These are phyloP conservation scores for Pestalotiopsis sp. DNA, from an alignment of 2,329 filamentous ascomycete species.

Conservation along the genomic window DNA sequence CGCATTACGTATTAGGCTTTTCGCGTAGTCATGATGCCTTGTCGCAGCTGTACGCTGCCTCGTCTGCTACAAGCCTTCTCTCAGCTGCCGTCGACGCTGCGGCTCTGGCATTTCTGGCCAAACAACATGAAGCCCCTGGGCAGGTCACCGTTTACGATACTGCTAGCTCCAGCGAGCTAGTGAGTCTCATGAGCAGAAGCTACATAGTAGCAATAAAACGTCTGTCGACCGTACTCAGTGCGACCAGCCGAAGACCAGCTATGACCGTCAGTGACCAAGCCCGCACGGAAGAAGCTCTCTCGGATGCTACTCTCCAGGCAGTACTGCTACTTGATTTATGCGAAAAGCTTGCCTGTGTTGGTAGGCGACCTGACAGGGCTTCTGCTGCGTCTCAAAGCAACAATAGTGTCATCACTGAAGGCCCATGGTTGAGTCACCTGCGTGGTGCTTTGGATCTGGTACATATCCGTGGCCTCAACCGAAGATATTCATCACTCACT, in stretches of 20 bases:
- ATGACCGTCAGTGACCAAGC: neutral
- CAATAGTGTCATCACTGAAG: neutral
- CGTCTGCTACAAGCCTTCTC: slow-evolving; percentile 17
- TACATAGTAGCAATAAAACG: slow-evolving; percentile 17
- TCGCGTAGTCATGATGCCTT: slow-evolving; percentile 24
- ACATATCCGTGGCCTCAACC: slow-evolving; percentile 15
- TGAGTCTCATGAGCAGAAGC: slow-evolving; percentile 4
- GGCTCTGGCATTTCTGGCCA: slow-evolving; percentile 24
- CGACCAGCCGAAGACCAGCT: neutral
- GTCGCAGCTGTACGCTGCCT: slow-evolving; percentile 17
- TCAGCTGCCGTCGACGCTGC: slow-evolving; percentile 26
- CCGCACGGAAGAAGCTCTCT: neutral
- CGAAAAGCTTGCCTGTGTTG: slow-evolving; percentile 24
- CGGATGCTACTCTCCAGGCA: slow-evolving; percentile 24
- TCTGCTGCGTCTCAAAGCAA: neutral
- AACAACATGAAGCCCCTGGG: neutral
- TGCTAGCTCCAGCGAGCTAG: neutral
- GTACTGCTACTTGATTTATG: slow-evolving; percentile 29
- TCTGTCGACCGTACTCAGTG: slow-evolving; percentile 10
- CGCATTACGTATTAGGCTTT: slow-evolving; percentile 23
- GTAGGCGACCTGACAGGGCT: neutral
- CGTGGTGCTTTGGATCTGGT: slow-evolving; percentile 23
- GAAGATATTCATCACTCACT: slow-evolving; percentile 7
- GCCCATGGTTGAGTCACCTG: slow-evolving; percentile 24
- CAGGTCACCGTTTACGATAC: neutral